phyloP scores from a whole-genome alignment of 139 green algal species.

The Limnomonas spitsbergensis region DNA sequence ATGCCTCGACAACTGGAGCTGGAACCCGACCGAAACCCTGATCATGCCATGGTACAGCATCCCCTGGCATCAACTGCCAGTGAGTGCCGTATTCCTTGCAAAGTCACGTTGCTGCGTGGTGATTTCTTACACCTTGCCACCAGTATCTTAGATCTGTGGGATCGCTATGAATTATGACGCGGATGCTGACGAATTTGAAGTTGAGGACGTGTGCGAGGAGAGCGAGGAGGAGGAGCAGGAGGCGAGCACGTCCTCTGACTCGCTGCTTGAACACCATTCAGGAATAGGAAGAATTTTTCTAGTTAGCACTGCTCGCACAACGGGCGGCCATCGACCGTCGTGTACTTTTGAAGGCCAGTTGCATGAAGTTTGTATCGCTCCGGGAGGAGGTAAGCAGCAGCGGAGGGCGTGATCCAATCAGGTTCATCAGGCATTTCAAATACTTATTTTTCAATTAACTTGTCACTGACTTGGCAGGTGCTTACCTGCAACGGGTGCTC shows the following conservation, averaged over 20 bases:
- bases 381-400: not conserved
- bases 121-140: too few relatives aligned
- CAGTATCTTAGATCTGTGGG: too few relatives aligned
- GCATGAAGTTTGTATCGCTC: conserved; percentile 3
- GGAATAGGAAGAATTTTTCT: conserved; percentile 18
- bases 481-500: not conserved
- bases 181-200: conserved; percentile 3
- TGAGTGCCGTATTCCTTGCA: too few relatives aligned
- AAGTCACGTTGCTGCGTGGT: too few relatives aligned
- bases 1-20: too few relatives aligned
- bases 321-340: conserved; percentile 16
- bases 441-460: not conserved
- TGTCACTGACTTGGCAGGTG: not conserved
- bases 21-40: too few relatives aligned
- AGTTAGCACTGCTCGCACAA: conserved; percentile 10
- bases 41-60: too few relatives aligned
- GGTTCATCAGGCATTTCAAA: not conserved
- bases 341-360: conserved; percentile 24
- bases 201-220: not conserved
- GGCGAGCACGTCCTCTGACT: not conserved
- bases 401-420: not conserved
- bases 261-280: not conserved
- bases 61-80: too few relatives aligned
- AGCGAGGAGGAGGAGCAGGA: not conserved
- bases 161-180: too few relatives aligned